Percentiles rank a stretch among this genome's conserved stretches.
Conservation (phyloP, 257 asterid species). For the Ehretia macrophylla region DNA sequence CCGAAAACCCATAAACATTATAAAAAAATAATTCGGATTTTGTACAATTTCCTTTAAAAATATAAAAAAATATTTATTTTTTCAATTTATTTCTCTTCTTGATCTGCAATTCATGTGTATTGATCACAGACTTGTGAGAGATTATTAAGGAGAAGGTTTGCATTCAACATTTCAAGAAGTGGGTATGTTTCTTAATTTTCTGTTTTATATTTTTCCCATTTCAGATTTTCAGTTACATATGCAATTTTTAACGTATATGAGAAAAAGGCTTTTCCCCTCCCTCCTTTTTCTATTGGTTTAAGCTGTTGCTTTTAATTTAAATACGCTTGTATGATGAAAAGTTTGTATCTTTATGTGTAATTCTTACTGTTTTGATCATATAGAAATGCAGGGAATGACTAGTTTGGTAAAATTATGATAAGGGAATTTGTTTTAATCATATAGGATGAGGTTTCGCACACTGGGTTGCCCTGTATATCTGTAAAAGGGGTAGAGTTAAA, state of each 20-base stretch:
- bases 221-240: not conserved
- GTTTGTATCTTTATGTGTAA: not conserved
- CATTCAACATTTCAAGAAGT: conserved; percentile 24
- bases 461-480: too few relatives aligned
- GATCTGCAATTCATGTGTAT: conserved; percentile 23
- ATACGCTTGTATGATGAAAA: not conserved
- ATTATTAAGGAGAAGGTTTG: conserved; percentile 22
- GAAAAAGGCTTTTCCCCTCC: too few relatives aligned
- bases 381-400: not conserved
- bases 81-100: conserved; percentile 2
- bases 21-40: not conserved
- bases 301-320: too few relatives aligned
- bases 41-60: not conserved
- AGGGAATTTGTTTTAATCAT: too few relatives aligned
- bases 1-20: not conserved
- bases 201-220: not conserved
- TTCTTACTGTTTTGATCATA: not conserved
- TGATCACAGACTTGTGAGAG: conserved; percentile 22
- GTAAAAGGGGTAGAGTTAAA: too few relatives aligned
- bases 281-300: too few relatives aligned
- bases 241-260: not conserved
- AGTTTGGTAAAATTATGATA: too few relatives aligned
- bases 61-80: not conserved
- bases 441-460: too few relatives aligned
- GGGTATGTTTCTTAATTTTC: conserved; percentile 34